Conservation (phyloP, 1,139 yeast species). For the Ogataea hybrid region DNA sequence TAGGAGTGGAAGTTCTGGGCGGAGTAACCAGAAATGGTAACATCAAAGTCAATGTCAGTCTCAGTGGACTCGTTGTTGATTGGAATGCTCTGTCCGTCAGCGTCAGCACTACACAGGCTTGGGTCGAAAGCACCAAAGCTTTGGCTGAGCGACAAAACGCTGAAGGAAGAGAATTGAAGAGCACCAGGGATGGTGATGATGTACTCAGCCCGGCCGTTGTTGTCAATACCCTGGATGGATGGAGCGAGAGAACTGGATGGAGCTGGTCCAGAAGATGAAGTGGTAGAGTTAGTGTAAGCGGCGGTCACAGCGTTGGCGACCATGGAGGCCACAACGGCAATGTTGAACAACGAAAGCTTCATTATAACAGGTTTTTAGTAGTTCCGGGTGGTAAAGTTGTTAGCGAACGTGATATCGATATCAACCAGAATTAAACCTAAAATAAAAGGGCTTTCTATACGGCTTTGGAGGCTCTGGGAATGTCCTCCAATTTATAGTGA, state of each 20-base stretch:
- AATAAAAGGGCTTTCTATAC: conserved; percentile 6
- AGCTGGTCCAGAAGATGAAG: conserved; percentile 10
- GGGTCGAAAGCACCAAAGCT: conserved; percentile 15
- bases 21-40: conserved; percentile 10
- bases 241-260: conserved; percentile 18
- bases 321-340: conserved; percentile 15
- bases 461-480: background rate
- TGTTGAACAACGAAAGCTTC: conserved; percentile 21
- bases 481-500: conserved; percentile 2
- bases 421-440: conserved; percentile 2
- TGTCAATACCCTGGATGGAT: conserved; percentile 15
- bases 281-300: conserved; percentile 18
- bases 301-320: conserved; percentile 19
- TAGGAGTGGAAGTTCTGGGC: conserved; percentile 7
- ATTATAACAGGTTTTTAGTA: conserved; percentile 11
- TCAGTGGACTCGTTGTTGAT: conserved; percentile 16
- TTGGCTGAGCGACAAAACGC: conserved; percentile 20
- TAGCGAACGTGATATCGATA: conserved; percentile 6
- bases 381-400: conserved; percentile 3
- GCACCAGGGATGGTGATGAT: conserved; percentile 21
- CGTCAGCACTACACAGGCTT: background rate
- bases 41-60: conserved; percentile 16
- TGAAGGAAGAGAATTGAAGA: conserved; percentile 16
- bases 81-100: conserved; percentile 9
- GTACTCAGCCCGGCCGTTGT: conserved; percentile 22